phyloP scores from a whole-genome alignment of 2,329 filamentous ascomycete genomes.

The Thelonectria discophora region DNA sequence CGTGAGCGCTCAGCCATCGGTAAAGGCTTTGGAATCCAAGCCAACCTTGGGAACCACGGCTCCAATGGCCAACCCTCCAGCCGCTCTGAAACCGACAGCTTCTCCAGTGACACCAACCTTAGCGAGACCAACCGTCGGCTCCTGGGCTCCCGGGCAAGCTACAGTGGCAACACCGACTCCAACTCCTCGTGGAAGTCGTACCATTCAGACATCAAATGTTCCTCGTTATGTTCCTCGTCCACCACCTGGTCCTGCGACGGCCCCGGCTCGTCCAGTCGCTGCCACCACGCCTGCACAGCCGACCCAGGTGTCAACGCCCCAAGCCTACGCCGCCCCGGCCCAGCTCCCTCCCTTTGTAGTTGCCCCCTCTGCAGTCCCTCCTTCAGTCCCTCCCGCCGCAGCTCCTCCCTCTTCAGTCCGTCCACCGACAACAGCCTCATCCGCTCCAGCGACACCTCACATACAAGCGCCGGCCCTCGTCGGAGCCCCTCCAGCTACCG shows the following conservation, averaged over 20 bases:
- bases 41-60: neutral
- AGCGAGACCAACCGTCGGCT: neutral
- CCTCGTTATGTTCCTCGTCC: too few species aligned
- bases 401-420: neutral
- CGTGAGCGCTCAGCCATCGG: neutral
- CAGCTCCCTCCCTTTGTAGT: neutral
- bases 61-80: neutral
- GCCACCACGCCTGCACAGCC: neutral
- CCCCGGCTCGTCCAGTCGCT: neutral
- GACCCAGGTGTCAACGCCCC: neutral
- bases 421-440: neutral
- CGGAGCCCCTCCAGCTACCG: neutral
- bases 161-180: neutral
- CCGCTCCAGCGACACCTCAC: conserved; percentile 9
- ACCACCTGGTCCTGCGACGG: conserved; percentile 8
- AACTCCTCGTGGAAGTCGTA: neutral
- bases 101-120: neutral
- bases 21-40: conserved; percentile 3
- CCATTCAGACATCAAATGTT: neutral
- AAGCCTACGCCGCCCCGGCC: neutral
- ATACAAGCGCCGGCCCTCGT: neutral
- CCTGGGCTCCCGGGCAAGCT: neutral
- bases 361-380: neutral
- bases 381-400: too few species aligned
- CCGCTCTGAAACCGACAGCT: neutral